Percentiles rank a stretch among this genome's conserved stretches.
Evolutionary conservation across 345 rosid genomes (phyloP).

Genomic region (Arabidopsis thaliana): DNA sequence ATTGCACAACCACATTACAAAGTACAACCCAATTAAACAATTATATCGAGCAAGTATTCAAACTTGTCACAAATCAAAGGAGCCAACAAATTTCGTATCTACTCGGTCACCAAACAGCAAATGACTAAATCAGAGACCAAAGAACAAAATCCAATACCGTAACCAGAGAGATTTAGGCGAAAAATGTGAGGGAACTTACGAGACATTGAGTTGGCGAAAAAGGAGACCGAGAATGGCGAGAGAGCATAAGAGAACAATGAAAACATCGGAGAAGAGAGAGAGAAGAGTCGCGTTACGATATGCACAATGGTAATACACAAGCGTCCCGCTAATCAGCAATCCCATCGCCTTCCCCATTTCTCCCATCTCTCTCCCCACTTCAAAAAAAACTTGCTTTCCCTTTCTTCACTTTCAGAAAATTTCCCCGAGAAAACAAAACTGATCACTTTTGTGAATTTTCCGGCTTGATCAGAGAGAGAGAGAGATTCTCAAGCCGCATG

Average conservation of each 20-base stretch:
- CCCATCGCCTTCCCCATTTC: conserved; percentile 67
- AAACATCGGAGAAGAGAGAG: conserved; percentile 82
- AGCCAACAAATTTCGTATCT: neutral
- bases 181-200: conserved; percentile 51
- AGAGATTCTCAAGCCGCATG: neutral
- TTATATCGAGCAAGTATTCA: neutral
- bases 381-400: neutral
- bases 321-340: conserved; percentile 63
- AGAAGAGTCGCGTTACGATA: conserved; percentile 77
- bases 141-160: conserved; percentile 15
- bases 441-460: conserved; percentile 11
- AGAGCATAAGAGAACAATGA: conserved; percentile 95
- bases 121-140: conserved; percentile 10
- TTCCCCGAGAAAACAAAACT: conserved; percentile 8
- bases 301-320: conserved; percentile 89
- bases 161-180: neutral
- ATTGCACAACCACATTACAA: neutral
- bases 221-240: conserved; percentile 99
- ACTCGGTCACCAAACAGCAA: neutral
- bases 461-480: neutral
- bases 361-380: conserved; percentile 41
- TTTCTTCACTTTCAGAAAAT: conserved; percentile 13
- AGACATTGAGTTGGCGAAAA: conserved; percentile 89
- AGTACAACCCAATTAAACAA: neutral
- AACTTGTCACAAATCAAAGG: neutral